Evolutionary conservation across 2,329 filamentous ascomycete genomes (phyloP), one percentile per base, ranked within the genome.

Genomic region (Blastomyces silverae): DNA sequence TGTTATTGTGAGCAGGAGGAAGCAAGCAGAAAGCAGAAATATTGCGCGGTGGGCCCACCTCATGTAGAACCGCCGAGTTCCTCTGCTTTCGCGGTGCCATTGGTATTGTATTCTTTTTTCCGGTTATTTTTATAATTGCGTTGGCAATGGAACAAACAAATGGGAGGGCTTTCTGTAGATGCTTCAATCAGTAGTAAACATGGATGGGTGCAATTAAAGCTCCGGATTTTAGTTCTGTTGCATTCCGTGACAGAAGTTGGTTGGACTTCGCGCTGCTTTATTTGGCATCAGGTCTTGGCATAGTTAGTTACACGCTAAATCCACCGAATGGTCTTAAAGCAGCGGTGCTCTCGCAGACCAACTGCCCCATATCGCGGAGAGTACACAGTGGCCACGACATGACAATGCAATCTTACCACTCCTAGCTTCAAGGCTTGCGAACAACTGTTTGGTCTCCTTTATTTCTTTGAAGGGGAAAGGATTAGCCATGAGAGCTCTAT

Each of bases 401-500:
- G 31, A 34, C 42, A 61, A 50, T 42, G 34, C 22, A 17, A 63
- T 56, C 31, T 22, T 17, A 31, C 53, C 20, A 37, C 17, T 10
- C 53, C 2, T n/a, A 25, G 56, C n/a, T 58, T 58, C 55, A 39
- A 58, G 39, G 39, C 20, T 20, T 42, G 13, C 11, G 11, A 58
- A 8, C 37, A 22, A 25, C n/a, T 58, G 20, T 44, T 10, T 22
- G 3, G 20, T n/a, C 34, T 52, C 25, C 46, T 37, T 39, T 39
- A 34, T 22, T 42, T 13, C 20, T 42, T 15, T 20, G 25, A 63
- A 34, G 17, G n/a, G 39, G 34, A 57, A 58, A 28, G 13, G 42
- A 63, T 44, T 60, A 66, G 76, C 71, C 57, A 78, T 77, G 75
- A 77, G 73, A 67, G 65, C 71, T 60, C 70, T 74, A 64, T 67